Percentiles rank a stretch among this genome's conserved stretches.
phyloP scores from a whole-genome alignment of 169 alveolate species.

The Miamiensis avidus region DNA sequence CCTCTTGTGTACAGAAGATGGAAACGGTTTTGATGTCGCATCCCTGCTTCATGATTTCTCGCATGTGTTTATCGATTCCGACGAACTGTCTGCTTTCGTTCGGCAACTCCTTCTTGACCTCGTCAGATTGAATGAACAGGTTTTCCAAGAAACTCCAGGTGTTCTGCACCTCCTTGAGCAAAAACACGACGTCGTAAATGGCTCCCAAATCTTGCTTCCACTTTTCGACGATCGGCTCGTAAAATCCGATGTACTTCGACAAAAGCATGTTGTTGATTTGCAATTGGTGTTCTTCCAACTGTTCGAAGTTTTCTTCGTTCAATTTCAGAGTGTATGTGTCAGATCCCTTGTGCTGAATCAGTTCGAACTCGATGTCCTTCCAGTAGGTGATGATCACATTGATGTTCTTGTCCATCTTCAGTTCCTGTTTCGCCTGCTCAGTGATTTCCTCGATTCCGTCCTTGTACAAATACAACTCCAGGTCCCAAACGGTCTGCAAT shows the following conservation, averaged over 20 bases:
- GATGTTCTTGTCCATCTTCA: constrained; percentile 92
- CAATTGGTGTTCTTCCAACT: constrained; percentile 95
- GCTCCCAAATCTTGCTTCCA: constrained; percentile 95
- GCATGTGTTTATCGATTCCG: constrained; percentile 92
- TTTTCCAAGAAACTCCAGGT: constrained; percentile 97
- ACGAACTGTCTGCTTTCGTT: constrained; percentile 93
- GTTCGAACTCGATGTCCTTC: constrained; percentile 88
- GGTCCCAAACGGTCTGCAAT: constrained; percentile 87
- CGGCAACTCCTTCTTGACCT: constrained; percentile 97
- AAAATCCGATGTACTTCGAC: constrained; percentile 91
- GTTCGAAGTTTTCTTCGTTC: constrained; percentile 94
- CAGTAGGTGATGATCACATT: constrained; percentile 88
- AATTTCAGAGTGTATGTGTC: constrained; percentile 88
- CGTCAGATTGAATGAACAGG: constrained; percentile 95
- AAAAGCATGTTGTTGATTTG: constrained; percentile 94
- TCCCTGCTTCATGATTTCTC: constrained; percentile 89
- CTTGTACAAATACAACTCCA: constrained; percentile 87
- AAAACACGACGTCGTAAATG: constrained; percentile 90
- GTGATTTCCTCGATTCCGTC: constrained; percentile 95
- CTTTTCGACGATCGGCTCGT: constrained; percentile 88
- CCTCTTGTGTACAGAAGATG: constrained; percentile 89
- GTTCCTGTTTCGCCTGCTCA: constrained; percentile 94
- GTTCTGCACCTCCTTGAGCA: constrained; percentile 94
- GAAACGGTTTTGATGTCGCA: constrained; percentile 68
- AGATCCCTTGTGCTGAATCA: constrained; percentile 87